Percentiles rank a stretch among this genome's conserved stretches.
These are phyloP conservation scores for Colletotrichum lindemuthianum DNA, from an alignment of 2,329 filamentous ascomycete species.

Conservation along the genomic window DNA sequence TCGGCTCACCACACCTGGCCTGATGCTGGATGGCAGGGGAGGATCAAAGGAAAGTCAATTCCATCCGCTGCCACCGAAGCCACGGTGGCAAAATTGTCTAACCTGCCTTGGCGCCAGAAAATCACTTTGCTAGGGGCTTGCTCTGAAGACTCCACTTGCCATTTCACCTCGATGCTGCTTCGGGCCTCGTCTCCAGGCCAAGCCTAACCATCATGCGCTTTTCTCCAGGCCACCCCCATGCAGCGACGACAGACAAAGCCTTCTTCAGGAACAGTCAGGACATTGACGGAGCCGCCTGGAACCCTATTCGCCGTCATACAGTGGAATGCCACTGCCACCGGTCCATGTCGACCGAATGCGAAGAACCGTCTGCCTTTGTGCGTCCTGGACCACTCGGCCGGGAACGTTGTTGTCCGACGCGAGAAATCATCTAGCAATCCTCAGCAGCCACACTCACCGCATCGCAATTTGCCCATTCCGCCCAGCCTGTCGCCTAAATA, in stretches of 20 bases:
- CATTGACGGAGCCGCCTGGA: too few species aligned
- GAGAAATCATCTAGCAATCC: neutral
- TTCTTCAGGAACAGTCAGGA: too few species aligned
- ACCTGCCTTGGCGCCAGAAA: slow-evolving; percentile 23
- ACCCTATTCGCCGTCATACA: too few species aligned
- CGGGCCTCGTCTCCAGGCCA: slow-evolving; percentile 26
- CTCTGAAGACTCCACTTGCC: slow-evolving; percentile 16
- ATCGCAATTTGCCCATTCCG: slow-evolving; percentile 17
- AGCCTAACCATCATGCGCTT: slow-evolving; percentile 9
- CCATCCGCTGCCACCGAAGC: slow-evolving; percentile 20
- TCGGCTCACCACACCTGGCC: too few species aligned
- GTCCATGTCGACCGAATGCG: slow-evolving; percentile 7
- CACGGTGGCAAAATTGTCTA: slow-evolving; percentile 19
- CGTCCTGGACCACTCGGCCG: neutral
- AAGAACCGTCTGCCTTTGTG: too few species aligned
- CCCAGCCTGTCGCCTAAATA: slow-evolving; percentile 5
- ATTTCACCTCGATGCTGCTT: slow-evolving; percentile 25
- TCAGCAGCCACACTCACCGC: neutral
- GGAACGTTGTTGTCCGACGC: slow-evolving; percentile 9
- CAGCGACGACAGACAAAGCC: slow-evolving; percentile 11
- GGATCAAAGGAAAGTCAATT: slow-evolving; percentile 1
- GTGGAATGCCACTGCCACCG: too few species aligned
- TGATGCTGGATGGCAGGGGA: too few species aligned
- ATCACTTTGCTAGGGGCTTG: slow-evolving; percentile 12
- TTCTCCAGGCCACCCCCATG: slow-evolving; percentile 24